A percentile compares a stretch with the other conserved stretches of the same genome.
phyloP scores from a whole-genome alignment of 192 early-diverging fungal genomes.

The Allomyces arbusculus region DNA sequence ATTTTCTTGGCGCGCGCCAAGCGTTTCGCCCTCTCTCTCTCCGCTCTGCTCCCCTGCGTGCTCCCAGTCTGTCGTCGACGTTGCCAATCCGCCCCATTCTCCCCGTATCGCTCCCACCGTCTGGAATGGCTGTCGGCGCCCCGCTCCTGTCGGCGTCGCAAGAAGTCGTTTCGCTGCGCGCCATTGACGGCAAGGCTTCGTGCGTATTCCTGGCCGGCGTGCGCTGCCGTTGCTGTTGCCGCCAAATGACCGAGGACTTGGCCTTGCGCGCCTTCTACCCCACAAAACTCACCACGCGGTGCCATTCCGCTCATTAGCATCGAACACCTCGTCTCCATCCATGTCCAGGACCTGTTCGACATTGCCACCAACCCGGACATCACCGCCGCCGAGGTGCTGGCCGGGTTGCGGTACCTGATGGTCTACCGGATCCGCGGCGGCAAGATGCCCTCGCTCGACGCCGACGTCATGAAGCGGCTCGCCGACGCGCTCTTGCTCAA shows the following conservation, averaged over 20 bases:
- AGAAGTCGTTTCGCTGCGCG: not conserved
- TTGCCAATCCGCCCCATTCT: too few relatives aligned
- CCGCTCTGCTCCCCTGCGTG: too few relatives aligned
- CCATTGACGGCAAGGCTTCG: not conserved
- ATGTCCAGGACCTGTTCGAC: not conserved
- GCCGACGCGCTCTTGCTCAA: conserved; percentile 67
- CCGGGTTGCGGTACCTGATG: conserved; percentile 81
- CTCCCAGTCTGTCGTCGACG: too few relatives aligned
- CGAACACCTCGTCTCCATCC: not conserved
- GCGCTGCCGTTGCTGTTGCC: too few relatives aligned
- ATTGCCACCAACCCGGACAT: not conserved
- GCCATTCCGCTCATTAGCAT: not conserved
- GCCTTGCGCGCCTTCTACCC: too few relatives aligned
- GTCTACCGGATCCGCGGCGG: conserved; percentile 76
- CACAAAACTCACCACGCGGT: too few relatives aligned
- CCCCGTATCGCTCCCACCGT: too few relatives aligned
- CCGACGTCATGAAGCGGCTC: conserved; percentile 63
- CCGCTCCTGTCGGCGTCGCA: not conserved
- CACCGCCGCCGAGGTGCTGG: conserved; percentile 44
- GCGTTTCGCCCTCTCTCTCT: too few relatives aligned
- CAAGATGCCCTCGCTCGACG: conserved; percentile 60
- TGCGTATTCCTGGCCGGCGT: not conserved
- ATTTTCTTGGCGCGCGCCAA: too few relatives aligned
- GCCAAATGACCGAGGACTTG: too few relatives aligned
- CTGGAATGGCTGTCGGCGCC: too few relatives aligned